These are phyloP conservation scores for Erythrobasidium hasegawianum DNA, from an alignment of 1,284 basidiomycete species.

Conservation along the genomic window DNA sequence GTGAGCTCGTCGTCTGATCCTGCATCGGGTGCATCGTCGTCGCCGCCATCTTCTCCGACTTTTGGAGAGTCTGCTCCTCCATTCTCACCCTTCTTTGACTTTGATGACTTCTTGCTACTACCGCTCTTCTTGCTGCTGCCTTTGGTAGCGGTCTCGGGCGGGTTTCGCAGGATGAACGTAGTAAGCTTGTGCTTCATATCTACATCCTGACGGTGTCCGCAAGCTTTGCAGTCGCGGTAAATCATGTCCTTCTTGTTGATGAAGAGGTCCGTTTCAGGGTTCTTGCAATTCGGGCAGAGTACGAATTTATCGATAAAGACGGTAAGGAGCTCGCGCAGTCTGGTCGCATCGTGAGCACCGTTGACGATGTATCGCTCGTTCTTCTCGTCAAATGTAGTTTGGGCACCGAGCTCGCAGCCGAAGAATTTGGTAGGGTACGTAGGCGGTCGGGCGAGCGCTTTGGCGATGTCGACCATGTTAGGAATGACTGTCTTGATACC, in stretches of 20 bases:
- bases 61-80: constrained; percentile 42
- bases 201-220: constrained; percentile 82
- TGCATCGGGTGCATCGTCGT: constrained; percentile 43
- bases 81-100: constrained; percentile 58
- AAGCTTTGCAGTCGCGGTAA: constrained; percentile 96
- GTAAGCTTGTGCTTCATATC: constrained; percentile 98
- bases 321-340: constrained; percentile 93
- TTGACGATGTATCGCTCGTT: constrained; percentile 99
- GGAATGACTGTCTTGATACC: constrained; percentile 98
- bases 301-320: constrained; percentile 94
- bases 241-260: constrained; percentile 86
- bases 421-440: constrained; percentile 98
- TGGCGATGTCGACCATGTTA: constrained; percentile 97
- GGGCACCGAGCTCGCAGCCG: constrained; percentile 95
- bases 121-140: constrained; percentile 36
- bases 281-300: constrained; percentile 96
- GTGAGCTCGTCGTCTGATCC: constrained; percentile 53
- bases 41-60: constrained; percentile 35
- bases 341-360: constrained; percentile 86
- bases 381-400: constrained; percentile 93
- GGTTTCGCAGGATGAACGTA: constrained; percentile 97
- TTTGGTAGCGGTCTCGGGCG: constrained; percentile 67
- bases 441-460: constrained; percentile 89
- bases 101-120: constrained; percentile 37
- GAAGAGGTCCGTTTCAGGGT: constrained; percentile 95